Conservation (phyloP, 1,139 yeast genomes). For the Diutina rugosa region DNA sequence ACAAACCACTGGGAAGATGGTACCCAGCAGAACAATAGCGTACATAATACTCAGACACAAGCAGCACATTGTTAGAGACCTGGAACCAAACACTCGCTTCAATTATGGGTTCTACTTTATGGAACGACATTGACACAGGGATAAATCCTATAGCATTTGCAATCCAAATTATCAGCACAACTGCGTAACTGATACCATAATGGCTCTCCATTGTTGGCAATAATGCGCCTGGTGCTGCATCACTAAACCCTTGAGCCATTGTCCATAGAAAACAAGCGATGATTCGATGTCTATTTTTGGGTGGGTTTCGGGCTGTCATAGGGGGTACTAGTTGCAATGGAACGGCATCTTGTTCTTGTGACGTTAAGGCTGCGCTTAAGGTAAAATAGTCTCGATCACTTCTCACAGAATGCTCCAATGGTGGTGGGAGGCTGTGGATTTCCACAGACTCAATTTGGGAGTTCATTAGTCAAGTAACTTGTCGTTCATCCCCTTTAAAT, state of each 20-base stretch:
- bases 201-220: slow-evolving; percentile 26
- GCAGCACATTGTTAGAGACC: slow-evolving; percentile 24
- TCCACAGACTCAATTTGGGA: not conserved
- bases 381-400: not conserved
- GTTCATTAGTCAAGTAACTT: no score
- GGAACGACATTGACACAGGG: slow-evolving; percentile 20
- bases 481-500: no score
- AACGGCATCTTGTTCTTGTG: not conserved
- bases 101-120: slow-evolving; percentile 20
- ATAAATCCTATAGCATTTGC: slow-evolving; percentile 29
- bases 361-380: not conserved
- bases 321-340: not conserved
- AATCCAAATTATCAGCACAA: slow-evolving; percentile 34
- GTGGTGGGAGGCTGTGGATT: not conserved
- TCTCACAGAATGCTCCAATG: not conserved
- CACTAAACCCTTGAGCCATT: slow-evolving; percentile 15
- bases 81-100: slow-evolving; percentile 31
- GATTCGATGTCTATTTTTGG: slow-evolving; percentile 30
- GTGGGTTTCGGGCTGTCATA: slow-evolving; percentile 15
- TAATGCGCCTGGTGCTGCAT: slow-evolving; percentile 33
- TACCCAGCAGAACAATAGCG: slow-evolving; percentile 25
- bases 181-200: slow-evolving; percentile 23
- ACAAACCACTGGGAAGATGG: slow-evolving; percentile 28
- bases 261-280: slow-evolving; percentile 29
- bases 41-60: slow-evolving; percentile 22